Conservation (phyloP, 805 yeast species). For the Wickerhamiella sergipiensis region DNA sequence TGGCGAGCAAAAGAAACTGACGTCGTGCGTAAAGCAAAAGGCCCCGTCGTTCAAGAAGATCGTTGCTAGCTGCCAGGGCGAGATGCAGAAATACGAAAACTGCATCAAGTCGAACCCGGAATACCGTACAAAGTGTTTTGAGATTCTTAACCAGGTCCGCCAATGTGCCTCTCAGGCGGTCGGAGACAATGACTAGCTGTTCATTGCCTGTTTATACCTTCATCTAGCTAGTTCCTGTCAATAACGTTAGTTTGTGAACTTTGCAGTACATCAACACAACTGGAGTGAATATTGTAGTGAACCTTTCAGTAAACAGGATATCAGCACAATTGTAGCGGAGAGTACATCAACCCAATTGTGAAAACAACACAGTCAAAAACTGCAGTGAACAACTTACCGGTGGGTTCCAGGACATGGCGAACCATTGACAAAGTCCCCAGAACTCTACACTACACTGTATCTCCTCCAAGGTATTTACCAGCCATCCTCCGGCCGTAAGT, state of each 20-base stretch:
- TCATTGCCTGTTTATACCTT: too few species aligned
- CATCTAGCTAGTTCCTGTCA: too few species aligned
- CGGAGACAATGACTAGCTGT: background rate
- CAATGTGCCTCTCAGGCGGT: conserved; percentile 35
- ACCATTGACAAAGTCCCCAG: background rate
- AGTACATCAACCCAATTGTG: too few species aligned
- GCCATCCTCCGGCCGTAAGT: background rate
- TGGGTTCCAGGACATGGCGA: background rate
- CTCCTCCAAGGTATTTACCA: background rate
- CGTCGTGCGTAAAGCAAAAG: conserved; percentile 45
- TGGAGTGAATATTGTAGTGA: too few species aligned
- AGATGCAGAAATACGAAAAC: conserved; percentile 48
- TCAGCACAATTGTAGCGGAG: too few species aligned
- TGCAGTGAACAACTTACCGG: too few species aligned
- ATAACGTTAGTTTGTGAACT: too few species aligned
- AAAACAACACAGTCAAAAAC: too few species aligned
- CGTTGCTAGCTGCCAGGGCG: conserved; percentile 43
- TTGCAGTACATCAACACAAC: too few species aligned
- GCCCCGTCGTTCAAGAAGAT: conserved; percentile 66
- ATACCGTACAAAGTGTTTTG: conserved; percentile 39
- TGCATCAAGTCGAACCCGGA: conserved; percentile 40
- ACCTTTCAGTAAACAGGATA: too few species aligned
- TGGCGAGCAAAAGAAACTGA: conserved; percentile 41
- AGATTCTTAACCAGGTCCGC: conserved; percentile 41
- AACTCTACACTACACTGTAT: background rate